phyloP scores from a whole-genome alignment of 2,329 filamentous ascomycete species.

The Tolypocladium guangdongense region DNA sequence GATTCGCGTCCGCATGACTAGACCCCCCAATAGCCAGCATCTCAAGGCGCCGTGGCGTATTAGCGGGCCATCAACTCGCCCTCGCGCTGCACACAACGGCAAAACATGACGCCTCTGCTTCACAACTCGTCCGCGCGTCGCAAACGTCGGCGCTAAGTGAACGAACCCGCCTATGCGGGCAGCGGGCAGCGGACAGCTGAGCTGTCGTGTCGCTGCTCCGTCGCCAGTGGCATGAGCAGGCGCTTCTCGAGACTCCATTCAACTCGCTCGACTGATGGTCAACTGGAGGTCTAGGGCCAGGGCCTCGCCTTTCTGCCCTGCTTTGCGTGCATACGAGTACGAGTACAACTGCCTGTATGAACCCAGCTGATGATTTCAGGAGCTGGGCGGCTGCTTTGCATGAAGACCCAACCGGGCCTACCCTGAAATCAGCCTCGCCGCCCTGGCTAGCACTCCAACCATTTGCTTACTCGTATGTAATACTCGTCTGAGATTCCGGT shows the following conservation, averaged over 20 bases:
- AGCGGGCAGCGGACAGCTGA: too few relatives aligned
- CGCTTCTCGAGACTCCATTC: not conserved
- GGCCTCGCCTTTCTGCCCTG: not conserved
- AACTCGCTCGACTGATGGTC: too few relatives aligned
- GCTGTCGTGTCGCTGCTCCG: not conserved
- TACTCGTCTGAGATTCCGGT: constrained; percentile 1
- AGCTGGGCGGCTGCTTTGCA: not conserved
- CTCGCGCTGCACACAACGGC: not conserved
- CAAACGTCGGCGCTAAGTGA: not conserved
- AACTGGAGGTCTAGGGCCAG: not conserved
- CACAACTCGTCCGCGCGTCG: not conserved
- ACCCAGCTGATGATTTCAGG: too few relatives aligned
- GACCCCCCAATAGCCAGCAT: not conserved
- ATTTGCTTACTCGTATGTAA: not conserved
- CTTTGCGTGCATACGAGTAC: not conserved
- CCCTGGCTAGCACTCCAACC: not conserved
- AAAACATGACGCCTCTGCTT: not conserved
- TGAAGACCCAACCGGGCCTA: not conserved
- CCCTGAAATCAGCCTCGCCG: not conserved
- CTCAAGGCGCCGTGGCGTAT: not conserved
- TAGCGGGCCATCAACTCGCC: not conserved
- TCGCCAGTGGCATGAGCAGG: not conserved
- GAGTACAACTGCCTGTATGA: not conserved
- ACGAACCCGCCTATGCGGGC: not conserved
- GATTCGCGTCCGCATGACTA: too few relatives aligned